phyloP scores from a whole-genome alignment of 2,329 filamentous ascomycete species.

The Ophiostoma sp. region DNA sequence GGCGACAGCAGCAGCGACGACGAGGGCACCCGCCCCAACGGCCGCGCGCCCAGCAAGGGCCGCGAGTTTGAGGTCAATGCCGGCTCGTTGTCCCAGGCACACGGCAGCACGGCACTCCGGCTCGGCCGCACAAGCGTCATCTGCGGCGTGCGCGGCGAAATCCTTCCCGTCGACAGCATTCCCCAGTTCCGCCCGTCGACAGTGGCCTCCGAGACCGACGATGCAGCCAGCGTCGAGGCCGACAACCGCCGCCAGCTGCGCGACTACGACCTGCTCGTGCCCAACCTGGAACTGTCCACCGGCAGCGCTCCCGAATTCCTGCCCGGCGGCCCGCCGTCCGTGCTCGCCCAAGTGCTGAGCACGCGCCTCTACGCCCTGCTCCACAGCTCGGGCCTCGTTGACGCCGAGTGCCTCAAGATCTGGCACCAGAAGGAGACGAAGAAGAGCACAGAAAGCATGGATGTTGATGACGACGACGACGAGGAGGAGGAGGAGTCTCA shows the following conservation, averaged over 20 bases:
- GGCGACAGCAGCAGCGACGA: constrained; percentile 32
- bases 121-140: constrained; percentile 90
- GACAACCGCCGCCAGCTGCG: constrained; percentile 43
- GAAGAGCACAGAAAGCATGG: constrained; percentile 34
- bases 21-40: constrained; percentile 67
- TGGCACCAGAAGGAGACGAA: constrained; percentile 48
- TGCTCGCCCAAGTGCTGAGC: constrained; percentile 77
- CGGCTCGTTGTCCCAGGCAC: constrained; percentile 78
- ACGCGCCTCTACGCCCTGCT: constrained; percentile 73
- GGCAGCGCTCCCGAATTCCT: constrained; percentile 82
- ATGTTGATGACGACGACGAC: constrained; percentile 27
- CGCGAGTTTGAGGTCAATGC: constrained; percentile 72
- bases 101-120: constrained; percentile 84
- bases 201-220: constrained; percentile 11
- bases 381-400: constrained; percentile 63
- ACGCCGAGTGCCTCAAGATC: constrained; percentile 65
- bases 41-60: constrained; percentile 63
- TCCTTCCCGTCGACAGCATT: constrained; percentile 69
- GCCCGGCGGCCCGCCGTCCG: constrained; percentile 73
- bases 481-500: constrained; percentile 31
- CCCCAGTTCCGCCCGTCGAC: constrained; percentile 54
- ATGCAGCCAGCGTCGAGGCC: constrained; percentile 17
- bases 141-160: constrained; percentile 83
- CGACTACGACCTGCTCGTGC: constrained; percentile 72
- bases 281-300: constrained; percentile 88